phyloP scores from a whole-genome alignment of 169 alveolate genomes.

The Eimeria brunetti region DNA sequence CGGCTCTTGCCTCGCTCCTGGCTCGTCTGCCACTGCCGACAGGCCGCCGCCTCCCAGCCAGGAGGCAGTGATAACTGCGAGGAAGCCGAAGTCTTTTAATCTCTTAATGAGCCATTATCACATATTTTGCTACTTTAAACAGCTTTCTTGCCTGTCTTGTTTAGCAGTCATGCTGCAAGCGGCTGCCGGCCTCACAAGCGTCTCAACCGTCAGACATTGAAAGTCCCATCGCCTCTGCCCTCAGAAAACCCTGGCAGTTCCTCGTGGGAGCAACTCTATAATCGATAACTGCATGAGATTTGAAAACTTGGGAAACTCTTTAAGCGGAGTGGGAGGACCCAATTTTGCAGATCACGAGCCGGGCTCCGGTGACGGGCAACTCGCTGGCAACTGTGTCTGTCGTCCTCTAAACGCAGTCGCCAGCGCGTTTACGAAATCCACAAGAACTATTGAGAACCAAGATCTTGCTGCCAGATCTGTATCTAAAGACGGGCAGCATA shows the following conservation, averaged over 20 bases:
- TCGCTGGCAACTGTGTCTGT: slow-evolving; percentile 6
- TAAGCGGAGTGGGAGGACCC: background rate
- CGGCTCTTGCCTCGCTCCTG: slow-evolving; percentile 34
- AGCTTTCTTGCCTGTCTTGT: background rate
- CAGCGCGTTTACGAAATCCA: background rate
- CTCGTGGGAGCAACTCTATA: background rate
- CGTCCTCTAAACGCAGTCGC: background rate
- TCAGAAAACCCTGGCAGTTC: background rate
- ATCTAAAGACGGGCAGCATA: background rate
- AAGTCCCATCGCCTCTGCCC: slow-evolving; percentile 21
- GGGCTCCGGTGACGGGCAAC: background rate
- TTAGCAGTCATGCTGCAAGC: background rate
- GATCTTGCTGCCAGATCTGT: background rate
- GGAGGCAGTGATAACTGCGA: slow-evolving; percentile 35
- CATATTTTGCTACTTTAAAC: background rate
- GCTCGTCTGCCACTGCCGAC: slow-evolving; percentile 73
- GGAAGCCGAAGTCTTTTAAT: slow-evolving; percentile 3
- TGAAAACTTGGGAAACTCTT: background rate
- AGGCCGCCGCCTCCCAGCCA: slow-evolving; percentile 71
- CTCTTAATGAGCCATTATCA: background rate
- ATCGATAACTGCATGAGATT: background rate
- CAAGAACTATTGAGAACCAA: background rate
- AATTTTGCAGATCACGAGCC: background rate
- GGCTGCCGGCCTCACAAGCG: slow-evolving; percentile 8
- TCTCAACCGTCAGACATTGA: slow-evolving; percentile 39